A percentile compares a stretch with the other conserved stretches of the same genome.
These are phyloP conservation scores for Populus alba DNA, from an alignment of 345 rosid species.

Conservation along the genomic window DNA sequence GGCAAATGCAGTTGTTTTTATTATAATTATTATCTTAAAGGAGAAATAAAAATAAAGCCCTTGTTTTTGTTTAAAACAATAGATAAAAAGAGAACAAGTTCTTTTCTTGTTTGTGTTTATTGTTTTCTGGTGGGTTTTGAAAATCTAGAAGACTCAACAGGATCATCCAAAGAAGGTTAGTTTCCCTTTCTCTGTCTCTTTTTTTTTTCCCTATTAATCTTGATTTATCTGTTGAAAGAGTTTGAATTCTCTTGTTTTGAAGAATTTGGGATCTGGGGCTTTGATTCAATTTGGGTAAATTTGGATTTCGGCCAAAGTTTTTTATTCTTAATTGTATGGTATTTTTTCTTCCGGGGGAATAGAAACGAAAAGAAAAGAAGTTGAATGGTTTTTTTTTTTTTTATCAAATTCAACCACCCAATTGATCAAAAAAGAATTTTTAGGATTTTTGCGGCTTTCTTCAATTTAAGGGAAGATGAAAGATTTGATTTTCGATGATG, in stretches of 20 bases:
- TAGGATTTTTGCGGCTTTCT: background rate
- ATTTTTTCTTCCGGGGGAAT: background rate
- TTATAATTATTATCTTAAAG: background rate
- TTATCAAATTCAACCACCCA: background rate
- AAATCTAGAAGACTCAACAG: constrained; percentile 40
- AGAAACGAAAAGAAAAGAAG: background rate
- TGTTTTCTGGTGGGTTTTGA: background rate
- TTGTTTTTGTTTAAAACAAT: background rate
- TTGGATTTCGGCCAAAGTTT: background rate
- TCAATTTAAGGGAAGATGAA: background rate
- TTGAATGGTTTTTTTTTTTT: background rate
- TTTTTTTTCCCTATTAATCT: background rate
- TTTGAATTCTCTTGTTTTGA: background rate
- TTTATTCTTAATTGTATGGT: background rate
- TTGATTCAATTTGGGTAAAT: background rate
- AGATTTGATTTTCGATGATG: constrained; percentile 2
- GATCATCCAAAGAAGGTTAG: constrained; percentile 39
- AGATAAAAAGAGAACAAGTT: background rate
- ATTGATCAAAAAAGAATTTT: background rate
- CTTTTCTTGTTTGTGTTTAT: background rate
- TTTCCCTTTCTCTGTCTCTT: background rate
- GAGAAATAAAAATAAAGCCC: background rate
- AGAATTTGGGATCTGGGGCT: background rate
- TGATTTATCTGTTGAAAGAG: background rate
- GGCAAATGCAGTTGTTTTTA: background rate